Evolutionary conservation across 192 early-diverging fungal genomes (phyloP), one percentile per base, ranked within the genome.

Genomic region (Phlyctochytrium arcticum): DNA sequence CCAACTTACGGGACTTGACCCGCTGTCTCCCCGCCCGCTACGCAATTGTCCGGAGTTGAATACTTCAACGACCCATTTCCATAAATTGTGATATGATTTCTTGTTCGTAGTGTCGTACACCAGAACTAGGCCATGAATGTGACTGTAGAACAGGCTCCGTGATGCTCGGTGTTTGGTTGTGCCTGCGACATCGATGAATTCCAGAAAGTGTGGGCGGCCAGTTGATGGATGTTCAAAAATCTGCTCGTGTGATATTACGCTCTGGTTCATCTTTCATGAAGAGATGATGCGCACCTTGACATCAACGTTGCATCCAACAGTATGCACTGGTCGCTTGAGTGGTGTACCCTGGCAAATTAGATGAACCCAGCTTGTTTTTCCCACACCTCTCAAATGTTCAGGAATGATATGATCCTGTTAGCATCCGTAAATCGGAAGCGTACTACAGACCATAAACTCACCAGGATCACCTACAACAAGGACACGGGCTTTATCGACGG

Each of bases 121-220:
- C 6, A 84, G 62, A 6, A 84, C 77, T 15, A 84, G 49, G 24
- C 77, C 82, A 21, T 84, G 24, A 7, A 67, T 54, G 36, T 71
- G 74, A 21, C 53, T 60, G 34, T 84, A 84, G 55, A 78, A 80
- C 64, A 82, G 71, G 15, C 35, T 69, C 21, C 82, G 73, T n/a
- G 80, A 69, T n/a, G 57, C 65, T 23, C 61, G 71, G n/a, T 80
- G 75, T 47, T 75, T 62, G 9, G 71, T 69, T 0, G 75, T 65
- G 10, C 78, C 80, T 26, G 74, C 70, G 19, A 84, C 46, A 48
- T 84, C 82, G 61, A 82, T 70, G 57, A 84, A 82, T 60, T 84
- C 82, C 5, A 84, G 64, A 44, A 84, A 84, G 54, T 74, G 71
- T 46, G 68, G 47, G 30, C 75, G 66, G 17, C 49, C 51, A 15